Percentiles rank a stretch among this genome's conserved stretches.
phyloP scores from a whole-genome alignment of 805 yeast genomes.

The Barnettozyma californica region DNA sequence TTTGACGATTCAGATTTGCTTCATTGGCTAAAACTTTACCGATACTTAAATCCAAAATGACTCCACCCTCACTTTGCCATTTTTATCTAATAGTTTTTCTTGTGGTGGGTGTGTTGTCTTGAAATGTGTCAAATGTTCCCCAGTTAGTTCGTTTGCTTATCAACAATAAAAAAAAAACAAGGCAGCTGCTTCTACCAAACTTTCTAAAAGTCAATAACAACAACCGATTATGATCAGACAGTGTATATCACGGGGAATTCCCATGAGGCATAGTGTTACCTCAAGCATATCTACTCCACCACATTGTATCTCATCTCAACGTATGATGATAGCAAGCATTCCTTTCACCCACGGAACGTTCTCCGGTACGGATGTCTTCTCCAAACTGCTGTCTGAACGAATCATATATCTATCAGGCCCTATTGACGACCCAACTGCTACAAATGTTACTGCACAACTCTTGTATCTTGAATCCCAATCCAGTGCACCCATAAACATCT shows the following conservation, averaged over 20 bases:
- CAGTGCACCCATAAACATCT: constrained; percentile 20
- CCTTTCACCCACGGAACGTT: background rate
- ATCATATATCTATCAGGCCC: constrained; percentile 26
- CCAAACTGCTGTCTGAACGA: constrained; percentile 22
- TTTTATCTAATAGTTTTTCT: no score
- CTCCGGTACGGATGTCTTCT: constrained; percentile 12
- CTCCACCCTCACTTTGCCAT: no score
- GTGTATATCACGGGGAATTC: background rate
- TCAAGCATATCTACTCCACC: background rate
- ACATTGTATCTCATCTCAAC: background rate
- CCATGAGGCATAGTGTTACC: background rate
- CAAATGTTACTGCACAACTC: constrained; percentile 25
- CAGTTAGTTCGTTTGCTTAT: no score
- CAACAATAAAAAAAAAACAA: no score
- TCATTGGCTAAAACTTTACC: no score
- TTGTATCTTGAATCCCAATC: constrained; percentile 15
- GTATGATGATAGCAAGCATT: background rate
- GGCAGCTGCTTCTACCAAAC: no score
- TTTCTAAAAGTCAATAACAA: background rate
- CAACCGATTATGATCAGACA: background rate
- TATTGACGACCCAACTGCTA: constrained; percentile 21
- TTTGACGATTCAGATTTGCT: no score
- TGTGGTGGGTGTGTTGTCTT: no score
- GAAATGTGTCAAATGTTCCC: no score
- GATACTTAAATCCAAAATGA: no score